Percentiles rank a stretch among this genome's conserved stretches.
Conservation (phyloP, 257 asterid genomes). For the Henckelia pumila region DNA sequence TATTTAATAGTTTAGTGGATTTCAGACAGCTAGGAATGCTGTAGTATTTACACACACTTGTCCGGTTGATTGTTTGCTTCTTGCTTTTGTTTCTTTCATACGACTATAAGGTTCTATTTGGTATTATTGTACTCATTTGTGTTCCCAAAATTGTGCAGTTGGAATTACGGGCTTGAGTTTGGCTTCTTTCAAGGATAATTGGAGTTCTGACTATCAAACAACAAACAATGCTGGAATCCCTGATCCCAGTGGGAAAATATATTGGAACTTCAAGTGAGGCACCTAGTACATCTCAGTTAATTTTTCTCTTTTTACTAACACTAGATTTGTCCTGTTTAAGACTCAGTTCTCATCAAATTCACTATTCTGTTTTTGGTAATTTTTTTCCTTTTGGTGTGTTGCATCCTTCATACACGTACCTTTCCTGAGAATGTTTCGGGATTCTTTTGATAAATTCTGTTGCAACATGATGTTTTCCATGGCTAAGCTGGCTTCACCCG, state of each 20-base stretch:
- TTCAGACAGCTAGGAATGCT: neutral
- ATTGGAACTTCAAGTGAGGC: constrained; percentile 91
- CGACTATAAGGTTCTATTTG: constrained; percentile 5
- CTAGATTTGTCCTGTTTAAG: constrained; percentile 15
- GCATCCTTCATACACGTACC: constrained; percentile 2
- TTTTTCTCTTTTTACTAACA: constrained; percentile 8
- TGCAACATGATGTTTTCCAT: constrained; percentile 7
- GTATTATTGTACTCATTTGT: constrained; percentile 26
- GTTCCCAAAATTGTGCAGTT: constrained; percentile 49
- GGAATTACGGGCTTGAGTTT: constrained; percentile 94
- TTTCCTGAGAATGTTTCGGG: constrained; percentile 15
- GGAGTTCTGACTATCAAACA: constrained; percentile 77
- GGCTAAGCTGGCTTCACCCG: neutral
- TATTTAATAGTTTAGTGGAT: neutral
- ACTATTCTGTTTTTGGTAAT: constrained; percentile 15
- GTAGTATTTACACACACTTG: neutral
- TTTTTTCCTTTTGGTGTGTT: neutral
- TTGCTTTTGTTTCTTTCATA: neutral
- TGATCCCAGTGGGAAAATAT: constrained; percentile 75
- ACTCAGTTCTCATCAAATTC: constrained; percentile 12
- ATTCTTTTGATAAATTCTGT: neutral
- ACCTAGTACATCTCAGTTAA: constrained; percentile 27
- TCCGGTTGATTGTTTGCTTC: constrained; percentile 5
- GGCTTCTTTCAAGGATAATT: constrained; percentile 71
- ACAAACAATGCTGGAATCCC: constrained; percentile 98